Conservation (phyloP, 2,329 filamentous ascomycete species). For the Microascus cirrosus region DNA sequence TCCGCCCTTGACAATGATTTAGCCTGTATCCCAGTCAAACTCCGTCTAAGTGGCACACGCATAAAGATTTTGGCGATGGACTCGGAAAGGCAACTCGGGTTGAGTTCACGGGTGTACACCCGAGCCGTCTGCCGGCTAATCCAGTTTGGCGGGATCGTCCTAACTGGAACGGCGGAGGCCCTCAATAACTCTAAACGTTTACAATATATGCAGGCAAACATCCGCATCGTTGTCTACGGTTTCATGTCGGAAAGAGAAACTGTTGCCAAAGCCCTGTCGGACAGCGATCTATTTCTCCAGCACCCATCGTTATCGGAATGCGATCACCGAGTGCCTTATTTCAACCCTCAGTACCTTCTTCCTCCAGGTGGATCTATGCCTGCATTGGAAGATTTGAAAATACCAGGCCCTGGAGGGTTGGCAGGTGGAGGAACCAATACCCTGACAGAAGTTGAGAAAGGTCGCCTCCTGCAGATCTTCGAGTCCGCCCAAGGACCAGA, state of each 20-base stretch:
- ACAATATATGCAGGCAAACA: neutral
- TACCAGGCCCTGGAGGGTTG: neutral
- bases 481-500: neutral
- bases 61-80: neutral
- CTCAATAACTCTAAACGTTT: neutral
- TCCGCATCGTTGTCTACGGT: neutral
- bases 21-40: neutral
- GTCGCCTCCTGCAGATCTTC: neutral
- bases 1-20: neutral
- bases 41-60: neutral
- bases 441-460: neutral
- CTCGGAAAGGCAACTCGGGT: neutral
- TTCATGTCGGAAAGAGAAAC: neutral
- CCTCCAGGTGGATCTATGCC: neutral
- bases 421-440: neutral
- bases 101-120: neutral
- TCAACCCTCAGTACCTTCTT: constrained; percentile 3
- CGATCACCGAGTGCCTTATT: neutral
- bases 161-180: neutral
- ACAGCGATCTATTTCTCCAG: neutral
- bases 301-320: neutral
- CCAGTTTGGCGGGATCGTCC: neutral
- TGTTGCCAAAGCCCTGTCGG: neutral
- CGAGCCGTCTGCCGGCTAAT: neutral
- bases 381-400: neutral